phyloP scores from a whole-genome alignment of 2,329 filamentous ascomycete species.

The Aureobasidium sp. region DNA sequence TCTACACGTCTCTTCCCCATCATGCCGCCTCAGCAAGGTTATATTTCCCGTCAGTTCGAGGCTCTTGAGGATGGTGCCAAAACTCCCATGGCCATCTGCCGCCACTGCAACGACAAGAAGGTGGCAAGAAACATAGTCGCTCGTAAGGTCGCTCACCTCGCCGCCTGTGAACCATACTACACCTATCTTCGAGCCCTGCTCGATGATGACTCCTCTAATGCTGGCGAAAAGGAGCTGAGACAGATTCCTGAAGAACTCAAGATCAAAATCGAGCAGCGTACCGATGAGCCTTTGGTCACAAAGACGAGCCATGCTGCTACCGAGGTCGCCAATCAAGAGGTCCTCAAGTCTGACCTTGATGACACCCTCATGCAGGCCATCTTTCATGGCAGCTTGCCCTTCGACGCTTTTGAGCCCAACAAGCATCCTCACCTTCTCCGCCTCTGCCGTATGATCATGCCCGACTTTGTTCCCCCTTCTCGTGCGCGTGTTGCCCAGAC shows the following conservation, averaged over 20 bases:
- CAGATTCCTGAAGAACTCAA: slow-evolving; percentile 9
- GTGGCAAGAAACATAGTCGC: slow-evolving; percentile 12
- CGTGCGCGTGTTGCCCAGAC: slow-evolving; percentile 8
- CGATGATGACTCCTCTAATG: background rate
- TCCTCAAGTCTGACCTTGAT: background rate
- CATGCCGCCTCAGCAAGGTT: slow-evolving; percentile 14
- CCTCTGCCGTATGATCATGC: slow-evolving; percentile 2
- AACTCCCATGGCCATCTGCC: slow-evolving; percentile 12
- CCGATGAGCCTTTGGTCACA: background rate
- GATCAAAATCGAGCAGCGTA: slow-evolving; percentile 2
- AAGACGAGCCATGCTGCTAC: slow-evolving; percentile 1
- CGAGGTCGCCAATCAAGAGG: background rate
- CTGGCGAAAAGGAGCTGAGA: slow-evolving; percentile 2
- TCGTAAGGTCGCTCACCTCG: slow-evolving; percentile 8
- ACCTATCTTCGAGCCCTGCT: slow-evolving; percentile 6
- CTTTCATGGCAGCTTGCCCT: slow-evolving; percentile 6
- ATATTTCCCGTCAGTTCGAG: slow-evolving; percentile 8
- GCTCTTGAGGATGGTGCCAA: slow-evolving; percentile 12
- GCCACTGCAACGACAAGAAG: slow-evolving; percentile 13
- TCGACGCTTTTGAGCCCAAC: slow-evolving; percentile 8
- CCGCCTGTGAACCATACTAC: slow-evolving; percentile 5
- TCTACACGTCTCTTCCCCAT: background rate
- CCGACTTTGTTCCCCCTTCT: slow-evolving; percentile 5
- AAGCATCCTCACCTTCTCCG: slow-evolving; percentile 6
- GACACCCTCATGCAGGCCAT: slow-evolving; percentile 1